Base-by-base conservation (phyloP, 768 basidiomycete genomes). In the Podaxis sp. region DNA sequence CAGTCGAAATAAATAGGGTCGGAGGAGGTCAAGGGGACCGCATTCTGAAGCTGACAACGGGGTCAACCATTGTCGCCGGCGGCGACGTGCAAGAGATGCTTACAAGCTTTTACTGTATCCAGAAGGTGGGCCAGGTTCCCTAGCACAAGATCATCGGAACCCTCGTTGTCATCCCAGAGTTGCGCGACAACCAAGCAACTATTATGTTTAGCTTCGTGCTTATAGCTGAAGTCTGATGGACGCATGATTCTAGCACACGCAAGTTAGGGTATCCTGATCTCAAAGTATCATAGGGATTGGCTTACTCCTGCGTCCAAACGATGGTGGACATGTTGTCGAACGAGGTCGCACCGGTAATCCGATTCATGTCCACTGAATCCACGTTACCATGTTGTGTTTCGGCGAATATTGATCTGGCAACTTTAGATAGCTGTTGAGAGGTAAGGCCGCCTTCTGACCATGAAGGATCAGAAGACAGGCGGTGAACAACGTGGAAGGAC, bases 161-260 rank as follows among this genome's bases (percentile, higher is more conserved):
- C 73, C 63, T 74, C 67, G 50, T 62, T 64, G 25, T 80, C 78
- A 27, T 78, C 66, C 82, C 83, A 85, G 57, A 90, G 66, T 52
- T 77, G 76, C 7, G 87, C 79, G n/a, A 85, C 78, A 27, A 89
- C 71, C 21, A 91, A 73, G 44, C 74, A 77, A 56, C 75, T 80
- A 53, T 71, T 78, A 50, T 84, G 84, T 68, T 83, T 82, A 4
- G 90, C 87, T 68, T 91, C 88, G 65, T 89, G 86, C 63, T 88
- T 90, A 75, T 92, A 92, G 71, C 86, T 90, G 67, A 91, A 90
- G 71, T 92, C 90, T 0, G 82, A 80, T 0, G 88, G 88, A 50
- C 82, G 79, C 40, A 77, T 72, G 13, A 79, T 77, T 69, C 90
- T 90, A 69, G 11, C 62, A 13, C 59, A 60, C 36, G 32, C 40